Evolutionary conservation across 2,329 filamentous ascomycete species (phyloP), one percentile per base, ranked within the genome.

Genomic region (Colletotrichum coccodes): DNA sequence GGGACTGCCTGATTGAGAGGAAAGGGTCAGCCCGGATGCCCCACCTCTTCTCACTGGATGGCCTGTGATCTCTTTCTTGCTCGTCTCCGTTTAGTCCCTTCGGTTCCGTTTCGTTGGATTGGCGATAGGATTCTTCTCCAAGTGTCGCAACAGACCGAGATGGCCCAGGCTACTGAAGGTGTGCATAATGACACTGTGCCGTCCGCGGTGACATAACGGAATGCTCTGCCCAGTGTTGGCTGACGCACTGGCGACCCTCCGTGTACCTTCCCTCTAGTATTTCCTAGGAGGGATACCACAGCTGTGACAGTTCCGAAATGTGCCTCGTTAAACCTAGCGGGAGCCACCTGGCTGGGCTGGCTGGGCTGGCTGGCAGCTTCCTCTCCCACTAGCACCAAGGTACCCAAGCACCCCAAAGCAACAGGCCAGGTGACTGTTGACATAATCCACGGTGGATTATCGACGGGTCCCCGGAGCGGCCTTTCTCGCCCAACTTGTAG

Each of bases 191-290:
- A 65, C 32, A 38, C 40, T 47, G 50, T 63, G 50, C 38, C 40
- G 50, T 63, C 50, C 49, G 60, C 44, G 44, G 53, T 68, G 64
- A 64, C 60, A 68, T 64, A 54, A 59, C 46, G 38, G 30, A 52
- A 47, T 30, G 30, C 26, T 36, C n/a, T 38, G 44, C 44, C 57
- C 57, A 30, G 57, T 40, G 28, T 34, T 53, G 46, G 52, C 60
- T 59, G 38, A 63, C 60, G 64, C 60, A 64, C 53, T 54, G 64
- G 64, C 53, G 64, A 26, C 16, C 16, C 21, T 49, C 11, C 16
- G 16, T 30, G 21, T 56, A 42, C 36, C 53, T 42, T 28, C 8
- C 1, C 26, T 12, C 23, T 8, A 21, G 23, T 8, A n/a, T 36
- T 36, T 53, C 30, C 30, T 36, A 18, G 11, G 18, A 23, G 50